phyloP scores from a whole-genome alignment of 2,329 filamentous ascomycete genomes.

The Monilinia vaccinii-corymbosi region DNA sequence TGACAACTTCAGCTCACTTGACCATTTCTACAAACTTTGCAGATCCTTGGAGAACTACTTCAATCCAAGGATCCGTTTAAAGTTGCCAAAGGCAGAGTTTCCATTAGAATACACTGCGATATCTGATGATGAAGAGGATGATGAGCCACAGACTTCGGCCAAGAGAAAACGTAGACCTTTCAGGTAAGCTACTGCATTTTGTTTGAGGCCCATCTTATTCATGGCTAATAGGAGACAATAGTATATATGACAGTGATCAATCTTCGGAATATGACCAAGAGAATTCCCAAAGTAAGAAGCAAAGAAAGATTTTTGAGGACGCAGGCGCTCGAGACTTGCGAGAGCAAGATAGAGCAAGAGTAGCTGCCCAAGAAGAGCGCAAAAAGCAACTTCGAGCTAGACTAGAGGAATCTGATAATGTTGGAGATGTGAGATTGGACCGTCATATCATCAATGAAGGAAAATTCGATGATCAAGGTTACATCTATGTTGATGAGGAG shows the following conservation, averaged over 20 bases:
- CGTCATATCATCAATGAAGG: conserved; percentile 56
- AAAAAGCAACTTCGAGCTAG: conserved; percentile 37
- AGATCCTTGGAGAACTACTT: conserved; percentile 2
- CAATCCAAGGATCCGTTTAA: neutral
- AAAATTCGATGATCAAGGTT: conserved; percentile 49
- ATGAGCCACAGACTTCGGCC: conserved; percentile 31
- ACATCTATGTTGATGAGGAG: conserved; percentile 54
- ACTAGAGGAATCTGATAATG: conserved; percentile 36
- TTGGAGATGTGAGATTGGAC: conserved; percentile 37
- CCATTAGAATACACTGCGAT: neutral
- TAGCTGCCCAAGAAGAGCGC: conserved; percentile 45
- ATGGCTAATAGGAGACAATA: neutral
- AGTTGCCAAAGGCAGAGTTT: neutral
- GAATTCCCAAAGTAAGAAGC: conserved; percentile 23
- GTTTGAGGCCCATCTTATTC: neutral
- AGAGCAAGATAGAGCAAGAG: conserved; percentile 43
- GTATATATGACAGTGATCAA: neutral
- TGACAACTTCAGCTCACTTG: neutral
- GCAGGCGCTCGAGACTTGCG: conserved; percentile 39
- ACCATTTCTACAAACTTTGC: neutral
- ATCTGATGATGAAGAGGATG: conserved; percentile 16
- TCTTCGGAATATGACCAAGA: neutral
- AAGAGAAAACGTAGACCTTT: conserved; percentile 29
- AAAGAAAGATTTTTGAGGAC: conserved; percentile 38
- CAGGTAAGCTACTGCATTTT: conserved; percentile 11